phyloP scores from a whole-genome alignment of 352 stramenopile species.

The Phytophthora pisi region DNA sequence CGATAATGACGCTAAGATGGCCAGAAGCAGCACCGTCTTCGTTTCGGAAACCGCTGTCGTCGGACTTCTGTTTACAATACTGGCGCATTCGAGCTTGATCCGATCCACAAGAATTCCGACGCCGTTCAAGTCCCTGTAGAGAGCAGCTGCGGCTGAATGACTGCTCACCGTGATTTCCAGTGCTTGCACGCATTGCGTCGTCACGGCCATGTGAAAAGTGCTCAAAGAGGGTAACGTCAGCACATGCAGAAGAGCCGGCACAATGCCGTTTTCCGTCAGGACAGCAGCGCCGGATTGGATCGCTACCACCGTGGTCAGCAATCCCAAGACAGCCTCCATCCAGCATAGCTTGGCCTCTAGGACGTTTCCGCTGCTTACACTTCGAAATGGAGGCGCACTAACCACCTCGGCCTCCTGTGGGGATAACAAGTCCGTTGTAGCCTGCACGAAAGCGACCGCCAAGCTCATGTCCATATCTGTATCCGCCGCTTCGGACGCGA shows the following conservation, averaged over 20 bases:
- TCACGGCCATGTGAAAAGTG: slow-evolving; percentile 69
- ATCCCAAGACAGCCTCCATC: slow-evolving; percentile 78
- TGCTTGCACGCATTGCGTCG: slow-evolving; percentile 82
- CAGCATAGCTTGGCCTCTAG: slow-evolving; percentile 70
- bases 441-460: slow-evolving; percentile 87
- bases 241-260: slow-evolving; percentile 80
- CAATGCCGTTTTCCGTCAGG: slow-evolving; percentile 84
- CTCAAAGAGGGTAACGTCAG: slow-evolving; percentile 65
- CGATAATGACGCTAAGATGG: slow-evolving; percentile 79
- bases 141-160: slow-evolving; percentile 62
- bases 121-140: slow-evolving; percentile 87
- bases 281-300: slow-evolving; percentile 79
- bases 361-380: slow-evolving; percentile 37
- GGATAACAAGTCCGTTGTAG: slow-evolving; percentile 77
- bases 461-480: slow-evolving; percentile 90
- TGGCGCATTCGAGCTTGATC: slow-evolving; percentile 59
- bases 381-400: slow-evolving; percentile 55
- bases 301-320: slow-evolving; percentile 75
- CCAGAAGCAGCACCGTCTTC: slow-evolving; percentile 68
- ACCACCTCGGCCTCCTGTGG: slow-evolving; percentile 72
- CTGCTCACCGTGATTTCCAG: slow-evolving; percentile 85
- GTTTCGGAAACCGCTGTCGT: slow-evolving; percentile 45
- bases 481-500: slow-evolving; percentile 61
- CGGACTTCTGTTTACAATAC: slow-evolving; percentile 27
- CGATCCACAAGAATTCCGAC: slow-evolving; percentile 86